phyloP scores from a whole-genome alignment of 1,139 yeast species.

The Pneumocystis jirovecii region DNA sequence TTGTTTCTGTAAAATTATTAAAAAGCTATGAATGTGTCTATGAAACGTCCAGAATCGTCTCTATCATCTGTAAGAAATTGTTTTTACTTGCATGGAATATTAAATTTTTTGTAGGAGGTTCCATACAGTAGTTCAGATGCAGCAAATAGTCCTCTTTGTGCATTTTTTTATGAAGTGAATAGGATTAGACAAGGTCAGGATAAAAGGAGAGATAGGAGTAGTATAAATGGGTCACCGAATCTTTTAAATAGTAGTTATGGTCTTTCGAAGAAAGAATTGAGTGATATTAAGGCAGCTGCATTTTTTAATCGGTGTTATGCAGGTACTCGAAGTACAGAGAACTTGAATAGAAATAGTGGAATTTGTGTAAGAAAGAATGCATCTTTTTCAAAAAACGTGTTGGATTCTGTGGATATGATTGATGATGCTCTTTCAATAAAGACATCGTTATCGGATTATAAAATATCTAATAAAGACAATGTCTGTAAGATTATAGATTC shows the following conservation, averaged over 20 bases:
- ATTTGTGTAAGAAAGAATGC: neutral
- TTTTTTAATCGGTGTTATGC: neutral
- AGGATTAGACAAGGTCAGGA: neutral
- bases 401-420: neutral
- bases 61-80: neutral
- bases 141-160: neutral
- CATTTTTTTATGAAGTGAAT: neutral
- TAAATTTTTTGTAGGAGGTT: neutral
- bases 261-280: neutral
- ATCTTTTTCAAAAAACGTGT: neutral
- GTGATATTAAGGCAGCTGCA: neutral
- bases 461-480: neutral
- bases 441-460: neutral
- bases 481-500: neutral
- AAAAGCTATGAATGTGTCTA: neutral
- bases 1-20: neutral
- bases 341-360: neutral
- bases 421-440: neutral
- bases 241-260: neutral
- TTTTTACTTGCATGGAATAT: no score
- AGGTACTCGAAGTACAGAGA: neutral
- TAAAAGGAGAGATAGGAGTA: neutral
- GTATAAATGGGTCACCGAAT: no score
- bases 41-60: neutral
- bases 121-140: neutral